Evolutionary conservation across 768 basidiomycete genomes (phyloP), one percentile per base, ranked within the genome.

Genomic region (Phanerochaete sordida): DNA sequence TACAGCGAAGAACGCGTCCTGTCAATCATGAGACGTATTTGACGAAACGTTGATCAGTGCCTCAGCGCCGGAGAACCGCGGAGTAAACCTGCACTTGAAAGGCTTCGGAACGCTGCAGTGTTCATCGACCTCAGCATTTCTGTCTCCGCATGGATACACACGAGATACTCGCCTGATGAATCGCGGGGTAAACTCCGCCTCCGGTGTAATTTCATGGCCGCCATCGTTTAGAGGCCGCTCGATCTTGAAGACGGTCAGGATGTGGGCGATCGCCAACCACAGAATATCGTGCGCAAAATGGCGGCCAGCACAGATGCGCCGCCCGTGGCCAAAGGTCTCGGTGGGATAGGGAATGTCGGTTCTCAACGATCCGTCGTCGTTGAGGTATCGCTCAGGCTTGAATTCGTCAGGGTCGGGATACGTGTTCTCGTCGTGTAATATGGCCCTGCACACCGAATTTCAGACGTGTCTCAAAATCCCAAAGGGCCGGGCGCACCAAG

Each of bases 241-340:
- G 33, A 52, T 52, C 30, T 37, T 33, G 30, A 52, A 52, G 26
- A 30, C 30, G 21, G 51, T 21, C 2, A 52, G 51, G 11, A 52
- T 52, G n/a, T 23, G n/a, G 6, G 51, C 30, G 16, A 37, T 37
- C 6, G 51, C 51, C 7, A 35, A 3, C 51, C 51, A 52, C 21
- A 35, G 19, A 2, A 21, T 23, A 13, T 52, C 51, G 21, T 33
- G 30, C 28, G 33, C 54, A 43, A 90, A 78, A 66, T 86, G 73
- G 31, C 70, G 66, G 19, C 88, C 88, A 0, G 88, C 88, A 67
- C 88, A 90, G 35, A 79, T 79, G 56, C 72, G 72, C 59, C 81
- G 70, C 11, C 81, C 81, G 60, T 81, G 83, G 12, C 82, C 82
- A 63, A 80, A 83, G 2, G 76, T 73, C 43, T 74, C 77, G 48